Conservation (phyloP, 75 land plant genomes). For the Picea glauca region DNA sequence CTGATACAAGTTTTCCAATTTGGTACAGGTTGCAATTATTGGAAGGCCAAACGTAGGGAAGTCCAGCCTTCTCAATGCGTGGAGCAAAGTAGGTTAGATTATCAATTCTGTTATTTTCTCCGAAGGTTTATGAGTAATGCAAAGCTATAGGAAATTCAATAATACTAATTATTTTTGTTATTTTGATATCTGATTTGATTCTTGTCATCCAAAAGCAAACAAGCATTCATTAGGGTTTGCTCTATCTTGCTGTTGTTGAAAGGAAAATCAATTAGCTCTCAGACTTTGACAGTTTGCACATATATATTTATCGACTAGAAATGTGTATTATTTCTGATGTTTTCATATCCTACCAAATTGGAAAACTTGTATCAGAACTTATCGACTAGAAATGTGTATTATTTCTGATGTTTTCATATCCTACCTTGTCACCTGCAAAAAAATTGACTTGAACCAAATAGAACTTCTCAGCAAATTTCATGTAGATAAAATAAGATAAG, state of each 20-base stretch:
- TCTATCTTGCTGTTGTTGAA: background rate
- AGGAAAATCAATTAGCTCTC: too few relatives aligned
- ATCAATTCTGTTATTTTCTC: background rate
- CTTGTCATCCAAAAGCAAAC: background rate
- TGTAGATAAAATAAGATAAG: too few relatives aligned
- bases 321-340: too few relatives aligned
- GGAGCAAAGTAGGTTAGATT: constrained; percentile 97
- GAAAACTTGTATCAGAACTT: too few relatives aligned
- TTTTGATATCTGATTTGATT: background rate
- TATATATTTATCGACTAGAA: too few relatives aligned
- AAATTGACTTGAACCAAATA: too few relatives aligned
- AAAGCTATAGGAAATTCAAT: background rate
- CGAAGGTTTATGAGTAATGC: background rate
- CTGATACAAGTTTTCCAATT: background rate
- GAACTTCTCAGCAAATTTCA: too few relatives aligned
- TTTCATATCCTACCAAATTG: too few relatives aligned
- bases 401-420: too few relatives aligned
- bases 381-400: too few relatives aligned
- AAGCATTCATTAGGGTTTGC: background rate
- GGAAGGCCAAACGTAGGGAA: constrained; percentile 99
- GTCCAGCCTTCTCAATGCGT: constrained; percentile 96
- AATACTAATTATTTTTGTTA: background rate
- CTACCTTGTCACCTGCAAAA: too few relatives aligned
- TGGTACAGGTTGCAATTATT: constrained; percentile 88
- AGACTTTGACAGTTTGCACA: too few relatives aligned